Conservation (phyloP, 352 stramenopile genomes). For the Phytopythium sindhum region DNA sequence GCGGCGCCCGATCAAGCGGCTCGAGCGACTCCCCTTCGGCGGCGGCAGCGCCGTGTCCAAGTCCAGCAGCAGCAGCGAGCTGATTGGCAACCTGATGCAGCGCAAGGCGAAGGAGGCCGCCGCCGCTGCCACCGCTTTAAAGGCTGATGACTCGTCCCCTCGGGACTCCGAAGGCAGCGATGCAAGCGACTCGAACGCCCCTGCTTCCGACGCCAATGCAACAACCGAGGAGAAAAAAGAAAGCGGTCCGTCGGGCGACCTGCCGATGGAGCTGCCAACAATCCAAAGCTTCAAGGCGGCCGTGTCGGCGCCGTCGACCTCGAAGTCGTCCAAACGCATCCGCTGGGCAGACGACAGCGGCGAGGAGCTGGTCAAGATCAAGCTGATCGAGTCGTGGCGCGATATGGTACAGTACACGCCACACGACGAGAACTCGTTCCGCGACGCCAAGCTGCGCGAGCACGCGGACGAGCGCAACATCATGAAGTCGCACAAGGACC, state of each 20-base stretch:
- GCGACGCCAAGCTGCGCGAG: slow-evolving; percentile 81
- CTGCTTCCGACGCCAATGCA: slow-evolving; percentile 20
- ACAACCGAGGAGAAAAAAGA: slow-evolving; percentile 10
- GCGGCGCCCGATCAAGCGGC: slow-evolving; percentile 70
- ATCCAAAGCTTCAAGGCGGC: slow-evolving; percentile 82
- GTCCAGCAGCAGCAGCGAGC: slow-evolving; percentile 44
- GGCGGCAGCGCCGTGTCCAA: slow-evolving; percentile 56
- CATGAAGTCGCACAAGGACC: slow-evolving; percentile 64
- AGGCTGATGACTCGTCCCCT: slow-evolving; percentile 13
- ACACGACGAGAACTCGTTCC: slow-evolving; percentile 54
- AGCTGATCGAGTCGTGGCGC: slow-evolving; percentile 85
- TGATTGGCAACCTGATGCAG: slow-evolving; percentile 83
- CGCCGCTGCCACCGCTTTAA: slow-evolving; percentile 21
- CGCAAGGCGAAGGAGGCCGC: slow-evolving; percentile 52
- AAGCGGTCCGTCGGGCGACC: slow-evolving; percentile 18
- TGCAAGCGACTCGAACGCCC: slow-evolving; percentile 7
- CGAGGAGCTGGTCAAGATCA: slow-evolving; percentile 73
- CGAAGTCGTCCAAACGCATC: slow-evolving; percentile 56
- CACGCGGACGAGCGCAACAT: slow-evolving; percentile 70
- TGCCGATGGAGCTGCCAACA: slow-evolving; percentile 58
- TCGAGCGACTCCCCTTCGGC: slow-evolving; percentile 67
- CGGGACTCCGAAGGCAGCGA: slow-evolving; percentile 11
- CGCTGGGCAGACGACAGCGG: slow-evolving; percentile 79
- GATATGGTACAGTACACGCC: slow-evolving; percentile 64
- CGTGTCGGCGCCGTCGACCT: slow-evolving; percentile 14